Percentiles rank a stretch among this genome's conserved stretches.
Conservation (phyloP, 257 asterid species). For the Nicotiana tomentosiformis region DNA sequence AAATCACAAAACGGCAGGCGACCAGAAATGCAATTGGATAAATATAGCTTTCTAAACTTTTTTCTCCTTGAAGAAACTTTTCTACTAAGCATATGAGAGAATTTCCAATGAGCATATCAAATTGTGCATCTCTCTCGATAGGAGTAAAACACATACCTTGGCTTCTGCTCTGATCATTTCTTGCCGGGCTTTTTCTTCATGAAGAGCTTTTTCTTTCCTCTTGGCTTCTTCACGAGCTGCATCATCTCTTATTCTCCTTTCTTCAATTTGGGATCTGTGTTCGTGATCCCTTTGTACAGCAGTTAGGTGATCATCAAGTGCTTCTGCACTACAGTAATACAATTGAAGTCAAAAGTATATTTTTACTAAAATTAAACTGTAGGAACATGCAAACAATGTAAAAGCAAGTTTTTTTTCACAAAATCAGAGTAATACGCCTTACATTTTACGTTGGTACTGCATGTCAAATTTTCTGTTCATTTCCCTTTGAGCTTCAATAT, state of each 20-base stretch:
- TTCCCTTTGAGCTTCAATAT: conserved; percentile 49
- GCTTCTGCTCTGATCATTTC: conserved; percentile 69
- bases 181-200: conserved; percentile 63
- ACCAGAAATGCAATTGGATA: neutral
- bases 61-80: neutral
- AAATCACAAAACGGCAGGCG: neutral
- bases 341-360: conserved; percentile 21
- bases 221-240: conserved; percentile 86
- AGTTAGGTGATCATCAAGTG: conserved; percentile 84
- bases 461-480: conserved; percentile 60
- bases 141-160: conserved; percentile 39
- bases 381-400: neutral
- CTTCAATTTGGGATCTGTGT: conserved; percentile 84
- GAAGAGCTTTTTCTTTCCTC: conserved; percentile 61
- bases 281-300: conserved; percentile 86
- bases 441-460: conserved; percentile 79
- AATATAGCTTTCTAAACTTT: neutral
- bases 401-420: neutral
- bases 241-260: conserved; percentile 81
- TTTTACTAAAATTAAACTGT: conserved; percentile 6
- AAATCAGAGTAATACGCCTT: conserved; percentile 22
- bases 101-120: neutral
- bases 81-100: neutral
- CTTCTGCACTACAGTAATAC: conserved; percentile 63
- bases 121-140: neutral